Evolutionary conservation across 2,329 filamentous ascomycete species (phyloP), one percentile per base, ranked within the genome.

Genomic region (Incumbomyces delicatus): DNA sequence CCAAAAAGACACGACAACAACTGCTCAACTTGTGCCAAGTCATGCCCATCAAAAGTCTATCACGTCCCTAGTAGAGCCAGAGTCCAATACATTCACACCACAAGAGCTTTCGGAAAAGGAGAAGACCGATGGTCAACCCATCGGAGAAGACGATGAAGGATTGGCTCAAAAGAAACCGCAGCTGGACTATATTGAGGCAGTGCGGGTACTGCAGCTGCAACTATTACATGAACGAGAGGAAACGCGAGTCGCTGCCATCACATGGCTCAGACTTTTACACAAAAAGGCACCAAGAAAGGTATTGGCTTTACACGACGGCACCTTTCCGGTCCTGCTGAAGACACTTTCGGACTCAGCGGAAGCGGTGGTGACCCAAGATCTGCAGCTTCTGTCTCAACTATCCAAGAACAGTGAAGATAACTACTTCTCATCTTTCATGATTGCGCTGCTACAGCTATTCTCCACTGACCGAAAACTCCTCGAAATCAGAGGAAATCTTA

Each of bases 371-470:
- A 96, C 87, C 3, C 86, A 92, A 57, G 92, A 98, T 63, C 69
- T 98, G 27, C 86, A 96, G 53, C 74, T 98, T 13, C 74, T 98
- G 2, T 96, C 90, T 0, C 92, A 98, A 57, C 96, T 98, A 46
- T 96, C 90, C 2, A 81, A 85, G 54, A 94, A 95, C 58, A 96
- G 88, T 61, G 92, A 96, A 59, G 92, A 98, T 60, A 87, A 89
- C 54, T 96, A 96, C 65, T 98, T 98, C 62, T 84, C 87, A 1
- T 94, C 90, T 18, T 98, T 98, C 63, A 98, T 98, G 92, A 85
- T 95, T 50, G 94, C 94, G 61, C 72, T 98, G 8, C 71, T 98
- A 36, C 92, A 95, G 61, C 76, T 98, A 1, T 98, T 98, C 62
- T 94, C 87, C 35, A 96, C 92, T 0, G 92, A 98, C 62, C 78